Conservation (phyloP, 2,329 filamentous ascomycete species). For the Corynespora cassiicola region DNA sequence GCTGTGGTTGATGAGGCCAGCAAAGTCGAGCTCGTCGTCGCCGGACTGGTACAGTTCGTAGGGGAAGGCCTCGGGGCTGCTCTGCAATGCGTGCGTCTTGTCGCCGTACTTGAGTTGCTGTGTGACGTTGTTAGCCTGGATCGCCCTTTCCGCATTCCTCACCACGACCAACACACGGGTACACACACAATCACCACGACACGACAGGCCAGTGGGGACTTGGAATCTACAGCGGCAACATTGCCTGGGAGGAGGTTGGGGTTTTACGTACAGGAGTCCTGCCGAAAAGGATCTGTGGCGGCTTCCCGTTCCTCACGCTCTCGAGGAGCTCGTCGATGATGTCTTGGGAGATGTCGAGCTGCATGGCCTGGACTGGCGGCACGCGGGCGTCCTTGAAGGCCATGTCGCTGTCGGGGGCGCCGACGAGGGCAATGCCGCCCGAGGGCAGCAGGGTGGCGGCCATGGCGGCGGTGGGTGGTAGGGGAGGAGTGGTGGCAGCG, state of each 20-base stretch:
- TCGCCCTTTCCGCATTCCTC: constrained; percentile 21
- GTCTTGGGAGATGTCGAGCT: constrained; percentile 49
- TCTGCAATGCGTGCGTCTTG: constrained; percentile 62
- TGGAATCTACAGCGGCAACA: constrained; percentile 3
- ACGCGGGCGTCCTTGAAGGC: constrained; percentile 36
- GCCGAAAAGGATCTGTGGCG: constrained; percentile 47
- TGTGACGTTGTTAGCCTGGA: constrained; percentile 35
- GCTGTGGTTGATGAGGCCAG: constrained; percentile 64
- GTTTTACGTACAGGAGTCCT: constrained; percentile 48
- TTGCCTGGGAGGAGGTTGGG: not conserved
- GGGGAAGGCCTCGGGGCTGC: constrained; percentile 59
- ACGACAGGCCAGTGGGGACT: constrained; percentile 2
- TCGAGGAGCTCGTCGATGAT: constrained; percentile 49
- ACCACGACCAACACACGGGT: constrained; percentile 6
- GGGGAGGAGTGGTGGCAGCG: constrained; percentile 42
- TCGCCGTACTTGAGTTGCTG: constrained; percentile 64
- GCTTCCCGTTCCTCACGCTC: constrained; percentile 42
- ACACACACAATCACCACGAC: constrained; percentile 12
- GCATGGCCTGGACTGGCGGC: constrained; percentile 47
- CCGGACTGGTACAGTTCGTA: constrained; percentile 64
- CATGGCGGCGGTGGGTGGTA: constrained; percentile 32
- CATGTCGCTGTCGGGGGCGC: constrained; percentile 46
- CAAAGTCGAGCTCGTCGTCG: constrained; percentile 59
- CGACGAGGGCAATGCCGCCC: constrained; percentile 44
- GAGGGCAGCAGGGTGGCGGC: constrained; percentile 32